Conservation (phyloP, 2,329 filamentous ascomycete genomes). For the Geosmithia putterillii region DNA sequence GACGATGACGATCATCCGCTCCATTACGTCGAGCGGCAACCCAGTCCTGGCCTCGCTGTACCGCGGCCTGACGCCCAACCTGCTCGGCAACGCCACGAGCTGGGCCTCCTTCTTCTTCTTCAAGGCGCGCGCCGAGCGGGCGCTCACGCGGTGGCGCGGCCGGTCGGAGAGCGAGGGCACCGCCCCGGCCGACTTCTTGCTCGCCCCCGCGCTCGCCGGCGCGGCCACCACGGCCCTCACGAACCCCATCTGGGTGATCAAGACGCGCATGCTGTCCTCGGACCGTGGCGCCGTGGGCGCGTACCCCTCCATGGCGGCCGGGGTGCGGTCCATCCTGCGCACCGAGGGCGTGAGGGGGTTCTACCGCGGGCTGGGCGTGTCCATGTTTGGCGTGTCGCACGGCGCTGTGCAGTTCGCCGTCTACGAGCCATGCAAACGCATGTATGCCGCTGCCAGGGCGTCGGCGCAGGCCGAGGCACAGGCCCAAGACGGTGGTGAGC, state of each 20-base stretch:
- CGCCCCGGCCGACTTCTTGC: constrained; percentile 57
- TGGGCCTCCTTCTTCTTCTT: constrained; percentile 91
- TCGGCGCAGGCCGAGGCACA: not conserved
- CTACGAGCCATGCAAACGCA: constrained; percentile 60
- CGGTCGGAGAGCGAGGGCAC: not conserved
- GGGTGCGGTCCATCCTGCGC: constrained; percentile 51
- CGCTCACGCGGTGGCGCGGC: constrained; percentile 18
- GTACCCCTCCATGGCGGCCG: constrained; percentile 66
- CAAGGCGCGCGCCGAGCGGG: constrained; percentile 43
- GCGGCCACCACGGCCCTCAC: constrained; percentile 69
- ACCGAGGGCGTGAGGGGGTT: constrained; percentile 70
- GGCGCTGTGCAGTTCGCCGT: constrained; percentile 93
- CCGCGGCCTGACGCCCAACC: constrained; percentile 78
- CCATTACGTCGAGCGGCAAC: constrained; percentile 35
- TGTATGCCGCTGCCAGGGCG: constrained; percentile 35
- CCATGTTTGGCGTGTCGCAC: constrained; percentile 77
- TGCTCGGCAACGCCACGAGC: constrained; percentile 78
- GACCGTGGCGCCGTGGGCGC: constrained; percentile 63
- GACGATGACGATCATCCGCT: constrained; percentile 39
- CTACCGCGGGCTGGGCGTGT: constrained; percentile 76
- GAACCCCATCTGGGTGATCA: constrained; percentile 96
- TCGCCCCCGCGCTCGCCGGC: constrained; percentile 60
- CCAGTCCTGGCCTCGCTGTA: constrained; percentile 61
- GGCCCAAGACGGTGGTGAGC: constrained; percentile 2
- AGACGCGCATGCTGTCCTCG: constrained; percentile 90